Base-by-base conservation (phyloP, 169 alveolate species). In the Plasmodium coatneyi region DNA sequence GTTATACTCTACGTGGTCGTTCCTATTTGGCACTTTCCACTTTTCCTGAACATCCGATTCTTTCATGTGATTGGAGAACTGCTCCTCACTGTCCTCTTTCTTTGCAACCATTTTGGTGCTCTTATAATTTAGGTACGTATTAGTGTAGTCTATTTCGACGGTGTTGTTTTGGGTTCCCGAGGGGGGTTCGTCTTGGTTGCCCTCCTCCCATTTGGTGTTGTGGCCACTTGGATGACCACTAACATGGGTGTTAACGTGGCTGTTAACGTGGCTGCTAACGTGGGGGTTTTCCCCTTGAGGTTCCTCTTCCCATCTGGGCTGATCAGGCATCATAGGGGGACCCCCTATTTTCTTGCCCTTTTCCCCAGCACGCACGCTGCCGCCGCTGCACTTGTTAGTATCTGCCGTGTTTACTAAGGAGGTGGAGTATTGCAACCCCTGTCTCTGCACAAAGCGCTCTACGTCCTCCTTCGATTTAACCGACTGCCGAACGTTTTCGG, bases 391-490 rank as follows among this genome's bases (percentile, higher is more conserved):
- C 76, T 66, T 66, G 76, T 25, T 66, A 6, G 12, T 25, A 9
- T 66, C 76, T n/a, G n/a, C 76, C 5, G 76, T 12, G 1, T 12
- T 32, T 19, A 66, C 36, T 19, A 66, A 25, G 0, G 76, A 25
- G 41, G 30, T n/a, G 12, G 76, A 66, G 14, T 19, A 66, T 19
- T 54, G 90, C 9, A 81, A 30, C 28, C 76, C 82, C 19, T 87
- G 93, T 16, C 71, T 87, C 28, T 41, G 80, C 6, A 79, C 34
- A 54, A 90, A 90, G 19, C 60, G 71, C 4, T 90, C 95, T 9
- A 80, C 66, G 30, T 90, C 95, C 25, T 90, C 95, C 76, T 80
- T 90, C 30, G 76, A 66, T 80, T 90, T 90, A n/a, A 90, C 84
- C 2, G 43, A 19, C 28, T 90, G 92, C 1, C 95, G 46, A 4